Conservation (phyloP, 257 asterid species). For the Petrea volubilis region DNA sequence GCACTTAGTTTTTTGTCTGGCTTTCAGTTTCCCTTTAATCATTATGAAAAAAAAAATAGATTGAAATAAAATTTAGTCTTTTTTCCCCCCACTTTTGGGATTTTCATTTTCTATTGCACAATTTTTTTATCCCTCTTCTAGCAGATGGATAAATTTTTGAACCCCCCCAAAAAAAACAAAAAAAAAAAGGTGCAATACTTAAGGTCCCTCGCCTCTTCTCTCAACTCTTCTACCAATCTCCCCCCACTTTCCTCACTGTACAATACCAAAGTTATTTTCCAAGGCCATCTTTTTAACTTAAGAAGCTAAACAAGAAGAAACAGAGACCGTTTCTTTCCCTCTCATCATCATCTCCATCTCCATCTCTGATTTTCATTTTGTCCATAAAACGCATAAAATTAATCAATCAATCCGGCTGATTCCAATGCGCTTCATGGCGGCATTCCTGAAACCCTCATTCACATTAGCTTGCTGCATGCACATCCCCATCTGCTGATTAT, state of each 20-base stretch:
- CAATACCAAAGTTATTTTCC: constrained; percentile 38
- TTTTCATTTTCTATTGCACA: not conserved
- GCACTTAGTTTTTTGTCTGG: constrained; percentile 8
- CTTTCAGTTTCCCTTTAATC: constrained; percentile 32
- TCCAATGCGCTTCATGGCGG: constrained; percentile 62
- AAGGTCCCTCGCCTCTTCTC: not conserved
- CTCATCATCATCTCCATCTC: not conserved
- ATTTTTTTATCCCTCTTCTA: not conserved
- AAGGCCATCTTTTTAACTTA: constrained; percentile 6
- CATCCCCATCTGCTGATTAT: constrained; percentile 46
- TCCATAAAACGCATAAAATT: not conserved
- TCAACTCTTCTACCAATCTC: constrained; percentile 5
- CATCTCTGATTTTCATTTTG: not conserved
- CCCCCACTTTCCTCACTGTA: constrained; percentile 33
- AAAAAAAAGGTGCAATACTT: constrained; percentile 10
- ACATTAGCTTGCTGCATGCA: constrained; percentile 63
- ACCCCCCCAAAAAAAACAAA: not conserved
- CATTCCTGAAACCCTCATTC: constrained; percentile 59
- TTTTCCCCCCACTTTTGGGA: not conserved
- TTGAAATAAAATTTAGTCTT: constrained; percentile 20
- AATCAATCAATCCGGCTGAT: constrained; percentile 55
- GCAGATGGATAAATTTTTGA: not conserved
- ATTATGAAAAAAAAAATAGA: not conserved
- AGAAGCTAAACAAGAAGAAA: constrained; percentile 43
- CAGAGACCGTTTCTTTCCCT: constrained; percentile 47